These are phyloP conservation scores for Cercospora janseana DNA, from an alignment of 2,329 filamentous ascomycete species.

Conservation along the genomic window DNA sequence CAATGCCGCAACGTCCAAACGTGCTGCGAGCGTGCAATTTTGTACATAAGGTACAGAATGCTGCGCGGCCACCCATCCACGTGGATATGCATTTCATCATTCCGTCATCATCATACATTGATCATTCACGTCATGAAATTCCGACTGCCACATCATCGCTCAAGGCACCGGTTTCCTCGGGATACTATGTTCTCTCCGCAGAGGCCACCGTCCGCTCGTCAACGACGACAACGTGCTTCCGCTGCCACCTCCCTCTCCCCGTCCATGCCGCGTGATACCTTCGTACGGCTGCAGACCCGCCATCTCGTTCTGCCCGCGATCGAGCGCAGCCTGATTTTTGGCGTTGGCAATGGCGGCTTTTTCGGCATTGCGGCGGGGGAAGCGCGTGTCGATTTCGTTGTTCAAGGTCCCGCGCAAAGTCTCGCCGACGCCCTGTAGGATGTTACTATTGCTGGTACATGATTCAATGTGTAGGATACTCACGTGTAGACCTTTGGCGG, in stretches of 20 bases:
- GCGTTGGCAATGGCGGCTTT: conserved; percentile 31
- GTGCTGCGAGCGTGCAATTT: no score
- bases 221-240: background rate
- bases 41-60: no score
- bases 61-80: background rate
- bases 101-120: background rate
- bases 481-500: conserved; percentile 36
- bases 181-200: conserved; percentile 12
- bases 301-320: conserved; percentile 32
- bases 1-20: no score
- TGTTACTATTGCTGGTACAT: conserved; percentile 7
- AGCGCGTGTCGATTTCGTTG: conserved; percentile 34
- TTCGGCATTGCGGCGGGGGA: conserved; percentile 31
- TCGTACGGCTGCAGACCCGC: conserved; percentile 22
- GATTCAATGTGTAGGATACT: conserved; percentile 12
- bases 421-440: conserved; percentile 35
- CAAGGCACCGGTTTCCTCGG: conserved; percentile 12
- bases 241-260: background rate
- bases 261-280: background rate
- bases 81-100: background rate
- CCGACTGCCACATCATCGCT: background rate
- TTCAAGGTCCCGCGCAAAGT: conserved; percentile 37
- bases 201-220: background rate
- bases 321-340: conserved; percentile 33
- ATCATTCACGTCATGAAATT: background rate